phyloP scores from a whole-genome alignment of 139 green algal genomes.

The Eudorina sp. region DNA sequence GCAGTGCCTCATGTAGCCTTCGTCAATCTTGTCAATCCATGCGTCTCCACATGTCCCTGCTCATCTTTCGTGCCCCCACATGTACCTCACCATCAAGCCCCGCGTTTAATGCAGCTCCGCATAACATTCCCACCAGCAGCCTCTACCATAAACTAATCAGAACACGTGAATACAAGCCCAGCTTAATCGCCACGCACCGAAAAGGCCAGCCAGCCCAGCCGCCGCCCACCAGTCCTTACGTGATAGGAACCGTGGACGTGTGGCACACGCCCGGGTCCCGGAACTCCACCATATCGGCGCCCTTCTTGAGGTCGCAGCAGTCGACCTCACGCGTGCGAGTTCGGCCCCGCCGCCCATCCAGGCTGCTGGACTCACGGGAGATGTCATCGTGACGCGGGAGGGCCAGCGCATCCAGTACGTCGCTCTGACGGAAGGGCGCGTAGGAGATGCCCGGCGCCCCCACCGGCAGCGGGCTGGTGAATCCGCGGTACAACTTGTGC shows the following conservation, averaged over 20 bases:
- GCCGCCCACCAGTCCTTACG: too few relatives aligned
- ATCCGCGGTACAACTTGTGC: not conserved
- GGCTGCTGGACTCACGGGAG: not conserved
- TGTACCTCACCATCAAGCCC: too few relatives aligned
- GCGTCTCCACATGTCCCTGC: too few relatives aligned
- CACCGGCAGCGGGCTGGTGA: not conserved
- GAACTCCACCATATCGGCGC: conserved; percentile 30
- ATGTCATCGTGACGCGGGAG: conserved; percentile 13
- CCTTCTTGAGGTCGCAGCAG: conserved; percentile 22
- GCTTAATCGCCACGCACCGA: too few relatives aligned
- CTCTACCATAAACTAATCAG: too few relatives aligned
- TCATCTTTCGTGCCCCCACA: too few relatives aligned
- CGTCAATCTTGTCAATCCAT: too few relatives aligned
- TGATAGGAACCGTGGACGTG: not conserved
- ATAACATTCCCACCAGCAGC: too few relatives aligned
- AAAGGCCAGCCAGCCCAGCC: too few relatives aligned
- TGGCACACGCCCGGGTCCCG: conserved; percentile 15
- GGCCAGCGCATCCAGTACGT: not conserved
- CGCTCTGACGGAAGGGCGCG: not conserved
- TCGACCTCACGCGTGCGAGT: not conserved
- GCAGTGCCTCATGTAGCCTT: too few relatives aligned
- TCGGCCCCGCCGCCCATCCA: not conserved
- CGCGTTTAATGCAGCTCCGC: too few relatives aligned
- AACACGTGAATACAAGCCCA: too few relatives aligned
- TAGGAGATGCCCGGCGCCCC: not conserved